phyloP scores from a whole-genome alignment of 495 filamentous ascomycete genomes.

The Xylaria scruposa region DNA sequence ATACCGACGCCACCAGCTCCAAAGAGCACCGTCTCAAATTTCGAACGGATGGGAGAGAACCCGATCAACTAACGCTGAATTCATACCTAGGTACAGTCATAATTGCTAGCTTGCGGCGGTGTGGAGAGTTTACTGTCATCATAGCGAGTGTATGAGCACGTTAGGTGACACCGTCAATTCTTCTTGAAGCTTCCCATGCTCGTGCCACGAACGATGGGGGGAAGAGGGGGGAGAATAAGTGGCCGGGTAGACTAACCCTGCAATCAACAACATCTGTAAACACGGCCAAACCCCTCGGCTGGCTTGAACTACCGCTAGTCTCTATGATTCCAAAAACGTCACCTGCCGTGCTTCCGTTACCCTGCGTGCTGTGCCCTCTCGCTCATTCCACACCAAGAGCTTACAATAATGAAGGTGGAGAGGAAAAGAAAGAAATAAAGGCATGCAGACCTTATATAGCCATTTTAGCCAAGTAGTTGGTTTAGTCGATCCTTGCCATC shows the following conservation, averaged over 20 bases:
- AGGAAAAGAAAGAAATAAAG: neutral
- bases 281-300: slow-evolving; percentile 1
- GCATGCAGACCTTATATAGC: slow-evolving; percentile 3
- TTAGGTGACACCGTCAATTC: neutral
- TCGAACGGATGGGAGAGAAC: neutral
- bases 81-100: neutral
- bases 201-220: neutral
- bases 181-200: too few relatives aligned
- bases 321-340: neutral
- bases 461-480: neutral
- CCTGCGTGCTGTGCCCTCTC: neutral
- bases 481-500: slow-evolving; percentile 70
- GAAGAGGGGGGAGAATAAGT: neutral
- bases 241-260: neutral
- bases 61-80: neutral
- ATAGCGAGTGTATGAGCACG: neutral
- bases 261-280: slow-evolving; percentile 12
- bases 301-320: neutral
- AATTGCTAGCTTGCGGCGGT: neutral
- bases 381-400: slow-evolving; percentile 2
- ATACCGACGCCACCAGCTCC: neutral
- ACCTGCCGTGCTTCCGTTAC: neutral
- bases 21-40: neutral
- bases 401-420: neutral
- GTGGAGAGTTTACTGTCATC: neutral